Evolutionary conservation across 371 early-diverging fungal genomes (phyloP).

Genomic region (Batrachochytrium dendrobatidis): DNA sequence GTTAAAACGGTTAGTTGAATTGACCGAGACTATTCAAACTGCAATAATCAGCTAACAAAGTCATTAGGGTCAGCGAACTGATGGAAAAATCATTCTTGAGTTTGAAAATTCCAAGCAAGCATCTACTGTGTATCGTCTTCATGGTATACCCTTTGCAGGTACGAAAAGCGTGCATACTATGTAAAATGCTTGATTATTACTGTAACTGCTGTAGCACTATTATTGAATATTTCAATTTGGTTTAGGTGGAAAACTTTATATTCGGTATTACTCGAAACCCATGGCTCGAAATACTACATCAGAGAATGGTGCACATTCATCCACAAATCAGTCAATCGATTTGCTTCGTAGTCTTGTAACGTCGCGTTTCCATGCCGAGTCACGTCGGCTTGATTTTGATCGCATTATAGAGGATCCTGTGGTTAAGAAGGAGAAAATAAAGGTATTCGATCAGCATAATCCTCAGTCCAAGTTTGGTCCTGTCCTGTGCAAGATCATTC

Average conservation of each 20-base stretch:
- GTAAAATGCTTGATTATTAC: background rate
- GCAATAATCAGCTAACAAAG: background rate
- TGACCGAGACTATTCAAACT: background rate
- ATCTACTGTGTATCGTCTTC: background rate
- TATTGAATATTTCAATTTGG: background rate
- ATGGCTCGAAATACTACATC: background rate
- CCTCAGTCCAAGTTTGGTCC: conserved; percentile 43
- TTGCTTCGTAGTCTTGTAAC: conserved; percentile 23
- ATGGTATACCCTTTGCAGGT: background rate
- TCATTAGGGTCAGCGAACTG: background rate
- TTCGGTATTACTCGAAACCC: background rate
- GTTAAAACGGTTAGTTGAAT: background rate
- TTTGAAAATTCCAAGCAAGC: background rate
- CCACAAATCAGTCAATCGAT: conserved; percentile 3
- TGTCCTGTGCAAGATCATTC: conserved; percentile 56
- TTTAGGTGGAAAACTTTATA: background rate
- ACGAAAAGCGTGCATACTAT: background rate
- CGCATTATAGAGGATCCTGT: conserved; percentile 46
- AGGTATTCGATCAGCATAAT: conserved; percentile 36
- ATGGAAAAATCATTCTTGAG: background rate
- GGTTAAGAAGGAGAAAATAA: conserved; percentile 35
- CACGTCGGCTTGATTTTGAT: conserved; percentile 43
- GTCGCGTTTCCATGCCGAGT: conserved; percentile 42
- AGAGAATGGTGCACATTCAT: too few relatives aligned
- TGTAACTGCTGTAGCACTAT: background rate